These are phyloP conservation scores for Starmerella powellii DNA, from an alignment of 805 yeast species.

Conservation along the genomic window DNA sequence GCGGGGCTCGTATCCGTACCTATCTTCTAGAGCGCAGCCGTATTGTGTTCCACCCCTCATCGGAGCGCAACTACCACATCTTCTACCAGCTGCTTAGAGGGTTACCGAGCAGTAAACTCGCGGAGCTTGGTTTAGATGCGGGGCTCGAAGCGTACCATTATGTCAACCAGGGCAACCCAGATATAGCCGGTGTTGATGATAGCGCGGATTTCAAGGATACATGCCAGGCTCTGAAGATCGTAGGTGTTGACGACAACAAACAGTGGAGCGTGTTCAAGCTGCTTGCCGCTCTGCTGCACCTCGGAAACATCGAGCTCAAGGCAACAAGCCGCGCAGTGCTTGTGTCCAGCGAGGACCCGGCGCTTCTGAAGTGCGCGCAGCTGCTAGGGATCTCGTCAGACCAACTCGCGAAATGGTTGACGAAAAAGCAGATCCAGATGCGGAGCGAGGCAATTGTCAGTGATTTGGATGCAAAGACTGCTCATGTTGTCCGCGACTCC, in stretches of 20 bases:
- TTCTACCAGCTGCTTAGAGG: constrained; percentile 85
- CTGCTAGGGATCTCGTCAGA: constrained; percentile 67
- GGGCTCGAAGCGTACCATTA: constrained; percentile 61
- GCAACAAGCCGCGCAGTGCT: constrained; percentile 77
- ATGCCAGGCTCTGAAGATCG: constrained; percentile 58
- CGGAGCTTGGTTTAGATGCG: constrained; percentile 44
- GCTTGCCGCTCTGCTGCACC: constrained; percentile 77
- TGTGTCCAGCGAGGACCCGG: constrained; percentile 76
- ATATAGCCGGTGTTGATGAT: constrained; percentile 71
- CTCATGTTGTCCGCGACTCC: constrained; percentile 89
- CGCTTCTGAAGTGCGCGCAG: constrained; percentile 67
- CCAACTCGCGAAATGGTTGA: constrained; percentile 76
- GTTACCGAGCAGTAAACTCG: constrained; percentile 39
- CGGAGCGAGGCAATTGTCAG: constrained; percentile 84
- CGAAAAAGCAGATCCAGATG: constrained; percentile 84
- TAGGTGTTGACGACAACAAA: constrained; percentile 51
- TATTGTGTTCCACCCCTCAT: constrained; percentile 77
- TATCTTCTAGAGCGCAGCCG: constrained; percentile 87
- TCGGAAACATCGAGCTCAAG: constrained; percentile 81
- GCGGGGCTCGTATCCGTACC: constrained; percentile 91
- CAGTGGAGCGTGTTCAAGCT: constrained; percentile 64
- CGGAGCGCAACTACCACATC: constrained; percentile 91
- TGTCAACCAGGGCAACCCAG: constrained; percentile 65
- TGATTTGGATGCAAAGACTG: constrained; percentile 69
- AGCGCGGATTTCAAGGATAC: constrained; percentile 65